phyloP scores from a whole-genome alignment of 345 rosid species.

The Arabidopsis suecica region DNA sequence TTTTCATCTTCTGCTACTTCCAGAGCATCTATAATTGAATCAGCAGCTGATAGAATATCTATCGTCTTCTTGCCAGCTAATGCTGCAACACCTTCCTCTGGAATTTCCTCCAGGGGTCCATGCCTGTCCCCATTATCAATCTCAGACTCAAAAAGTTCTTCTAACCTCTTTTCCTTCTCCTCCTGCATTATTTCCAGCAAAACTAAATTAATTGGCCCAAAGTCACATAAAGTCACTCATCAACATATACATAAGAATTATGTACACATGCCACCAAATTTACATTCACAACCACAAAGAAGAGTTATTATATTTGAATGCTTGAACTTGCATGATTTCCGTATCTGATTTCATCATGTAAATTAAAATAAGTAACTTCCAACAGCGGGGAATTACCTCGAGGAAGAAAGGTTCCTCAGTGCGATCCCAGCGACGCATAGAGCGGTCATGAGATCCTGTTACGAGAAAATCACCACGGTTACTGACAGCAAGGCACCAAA shows the following conservation, averaged over 20 bases:
- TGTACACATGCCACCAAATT: background rate
- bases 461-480: constrained; percentile 90
- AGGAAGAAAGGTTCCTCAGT: constrained; percentile 96
- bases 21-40: constrained; percentile 77
- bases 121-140: constrained; percentile 67
- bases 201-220: background rate
- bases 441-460: constrained; percentile 97
- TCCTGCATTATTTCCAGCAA: constrained; percentile 65
- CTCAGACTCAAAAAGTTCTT: constrained; percentile 92
- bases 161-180: constrained; percentile 94
- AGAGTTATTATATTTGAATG: background rate
- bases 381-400: constrained; percentile 56
- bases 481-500: constrained; percentile 92
- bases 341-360: background rate
- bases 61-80: constrained; percentile 84
- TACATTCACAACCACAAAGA: background rate
- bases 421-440: constrained; percentile 98
- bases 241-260: background rate
- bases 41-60: constrained; percentile 80
- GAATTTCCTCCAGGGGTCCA: constrained; percentile 70
- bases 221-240: constrained; percentile 4
- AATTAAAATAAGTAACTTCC: constrained; percentile 6
- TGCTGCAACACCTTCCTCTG: constrained; percentile 93
- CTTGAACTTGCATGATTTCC: background rate
- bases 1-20: constrained; percentile 77